Evolutionary conservation across 2,329 filamentous ascomycete species (phyloP).

Genomic region (Fusarium agapanthi): DNA sequence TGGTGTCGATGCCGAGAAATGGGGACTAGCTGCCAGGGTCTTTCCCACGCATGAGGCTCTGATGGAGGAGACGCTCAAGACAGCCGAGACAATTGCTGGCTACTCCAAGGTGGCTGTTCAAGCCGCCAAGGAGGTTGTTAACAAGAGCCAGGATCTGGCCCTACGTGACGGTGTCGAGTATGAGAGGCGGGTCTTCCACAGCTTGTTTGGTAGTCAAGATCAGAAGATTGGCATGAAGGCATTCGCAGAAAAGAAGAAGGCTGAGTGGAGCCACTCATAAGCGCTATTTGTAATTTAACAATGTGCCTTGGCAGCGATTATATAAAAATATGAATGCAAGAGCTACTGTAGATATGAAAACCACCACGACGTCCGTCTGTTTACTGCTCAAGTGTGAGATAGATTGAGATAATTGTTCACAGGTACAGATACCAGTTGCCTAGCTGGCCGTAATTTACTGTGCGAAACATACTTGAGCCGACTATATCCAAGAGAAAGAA

Average conservation of each 20-base stretch:
- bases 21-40: constrained; percentile 86
- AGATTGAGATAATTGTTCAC: constrained; percentile 8
- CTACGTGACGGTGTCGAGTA: constrained; percentile 93
- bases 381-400: constrained; percentile 6
- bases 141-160: constrained; percentile 94
- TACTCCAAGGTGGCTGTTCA: constrained; percentile 88
- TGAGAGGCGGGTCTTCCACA: constrained; percentile 92
- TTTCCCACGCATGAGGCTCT: constrained; percentile 84
- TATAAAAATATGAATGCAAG: neutral
- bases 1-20: constrained; percentile 84
- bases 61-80: constrained; percentile 81
- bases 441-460: neutral
- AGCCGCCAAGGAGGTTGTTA: constrained; percentile 97
- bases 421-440: neutral
- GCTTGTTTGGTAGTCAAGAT: constrained; percentile 90
- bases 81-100: constrained; percentile 87
- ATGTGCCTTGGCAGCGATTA: neutral
- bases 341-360: neutral
- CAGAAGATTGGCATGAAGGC: constrained; percentile 98
- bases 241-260: constrained; percentile 93
- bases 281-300: neutral
- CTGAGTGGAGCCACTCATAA: constrained; percentile 86
- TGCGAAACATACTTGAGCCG: neutral
- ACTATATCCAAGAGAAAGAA: neutral
- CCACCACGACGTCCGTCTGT: neutral